A percentile compares a stretch with the other conserved stretches of the same genome.
These are phyloP conservation scores for Diutina mesorugosa DNA, from an alignment of 1,139 yeast species.

Conservation along the genomic window DNA sequence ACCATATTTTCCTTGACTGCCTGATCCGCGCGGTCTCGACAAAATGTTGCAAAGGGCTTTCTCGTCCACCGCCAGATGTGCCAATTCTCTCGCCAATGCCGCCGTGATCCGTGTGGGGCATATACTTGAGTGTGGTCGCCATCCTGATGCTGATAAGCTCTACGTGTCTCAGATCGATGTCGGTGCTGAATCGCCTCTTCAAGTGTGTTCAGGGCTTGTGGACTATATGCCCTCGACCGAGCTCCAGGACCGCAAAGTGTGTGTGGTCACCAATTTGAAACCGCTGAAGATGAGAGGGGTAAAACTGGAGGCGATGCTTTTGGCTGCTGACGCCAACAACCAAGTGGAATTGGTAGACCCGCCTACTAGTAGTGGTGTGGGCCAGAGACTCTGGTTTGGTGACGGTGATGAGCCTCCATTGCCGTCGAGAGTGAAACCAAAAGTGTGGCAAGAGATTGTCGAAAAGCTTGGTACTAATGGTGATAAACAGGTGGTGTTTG, in stretches of 20 bases:
- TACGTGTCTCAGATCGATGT: conserved; percentile 37
- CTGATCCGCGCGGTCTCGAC: not conserved
- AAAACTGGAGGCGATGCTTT: not conserved
- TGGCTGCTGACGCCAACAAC: conserved; percentile 3
- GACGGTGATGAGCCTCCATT: not conserved
- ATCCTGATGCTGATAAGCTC: conserved; percentile 40
- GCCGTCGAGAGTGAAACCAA: not conserved
- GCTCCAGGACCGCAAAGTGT: not conserved
- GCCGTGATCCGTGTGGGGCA: conserved; percentile 22
- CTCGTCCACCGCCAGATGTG: not conserved
- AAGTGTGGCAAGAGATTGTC: not conserved
- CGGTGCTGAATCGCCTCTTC: conserved; percentile 4
- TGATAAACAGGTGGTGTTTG: not conserved
- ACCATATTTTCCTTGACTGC: no score
- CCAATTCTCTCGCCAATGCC: not conserved
- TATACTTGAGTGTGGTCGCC: conserved; percentile 27
- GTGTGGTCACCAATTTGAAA: not conserved
- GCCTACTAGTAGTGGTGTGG: conserved; percentile 3
- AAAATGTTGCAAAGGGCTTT: not conserved
- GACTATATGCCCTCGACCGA: not conserved
- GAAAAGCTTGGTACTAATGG: not conserved
- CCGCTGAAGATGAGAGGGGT: conserved; percentile 2
- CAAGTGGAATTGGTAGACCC: not conserved
- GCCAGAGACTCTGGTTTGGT: not conserved
- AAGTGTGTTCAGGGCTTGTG: not conserved